Evolutionary conservation across 352 stramenopile species (phyloP), one percentile per base, ranked within the genome.

Genomic region (Phytophthora pistaciae): DNA sequence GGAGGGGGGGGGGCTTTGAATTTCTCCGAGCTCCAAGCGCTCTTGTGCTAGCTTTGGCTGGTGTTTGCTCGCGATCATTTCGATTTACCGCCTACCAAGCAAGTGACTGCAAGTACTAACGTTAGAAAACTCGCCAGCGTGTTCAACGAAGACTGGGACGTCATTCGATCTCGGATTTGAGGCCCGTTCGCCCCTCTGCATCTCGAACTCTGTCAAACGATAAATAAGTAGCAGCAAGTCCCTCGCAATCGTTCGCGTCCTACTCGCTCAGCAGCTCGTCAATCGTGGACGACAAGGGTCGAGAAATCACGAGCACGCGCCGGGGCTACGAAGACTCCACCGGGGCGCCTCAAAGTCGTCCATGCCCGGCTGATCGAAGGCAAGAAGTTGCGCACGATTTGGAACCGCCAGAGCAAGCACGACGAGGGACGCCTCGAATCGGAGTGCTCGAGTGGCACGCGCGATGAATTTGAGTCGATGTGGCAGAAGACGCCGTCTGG

Each of bases 401-500:
- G 75, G 78, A 65, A 74, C 59, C 72, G 69, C 29, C 49, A 63
- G 27, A 62, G 60, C 60, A 68, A 74, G 44, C 46, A 73, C 7
- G 77, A 82, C 64, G 56, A 77, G 27, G 74, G 63, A 48, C 46
- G 62, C 29, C 74, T 83, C 68, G 66, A 76, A 21, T 68, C 53
- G 5, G 55, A 69, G 18, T 80, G 72, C 68, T 70, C 63, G 38
- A 66, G 57, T 36, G 71, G 74, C 10, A 71, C 66, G 2, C 33
- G 67, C 5, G 78, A 85, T 1, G 78, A 86, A 57, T 88, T 86
- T 61, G 56, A 31, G 27, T 8, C 72, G 36, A 48, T 66, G 61
- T 88, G 81, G 78, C 60, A 75, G 50, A 20, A 68, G 40, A 86
- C 78, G 18, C 65, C 74, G 23, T 85, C 86, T 60, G 76, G 75